Percentiles rank a stretch among this genome's conserved stretches.
These are phyloP conservation scores for Heliamphora exappendiculata DNA, from an alignment of 148 eudicot species.

Conservation along the genomic window DNA sequence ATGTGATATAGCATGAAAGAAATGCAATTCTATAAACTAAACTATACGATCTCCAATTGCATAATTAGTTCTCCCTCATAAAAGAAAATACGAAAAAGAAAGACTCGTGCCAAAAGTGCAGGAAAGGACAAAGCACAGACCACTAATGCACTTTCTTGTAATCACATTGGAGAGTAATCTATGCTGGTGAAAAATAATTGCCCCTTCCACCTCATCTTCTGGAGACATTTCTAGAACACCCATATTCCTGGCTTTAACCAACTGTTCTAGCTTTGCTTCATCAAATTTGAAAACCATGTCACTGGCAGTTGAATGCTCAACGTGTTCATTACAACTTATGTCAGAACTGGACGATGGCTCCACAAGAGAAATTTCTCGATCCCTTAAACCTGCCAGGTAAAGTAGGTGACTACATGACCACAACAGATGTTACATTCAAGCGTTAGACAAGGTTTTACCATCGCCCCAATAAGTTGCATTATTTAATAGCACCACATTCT, in stretches of 20 bases:
- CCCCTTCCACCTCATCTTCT: slow-evolving; percentile 82
- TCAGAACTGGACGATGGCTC: slow-evolving; percentile 32
- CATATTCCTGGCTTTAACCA: slow-evolving; percentile 36
- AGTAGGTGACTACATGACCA: slow-evolving; percentile 21
- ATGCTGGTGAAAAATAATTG: slow-evolving; percentile 68
- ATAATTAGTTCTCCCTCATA: neutral
- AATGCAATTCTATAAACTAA: neutral
- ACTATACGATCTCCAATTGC: neutral
- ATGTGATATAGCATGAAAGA: neutral
- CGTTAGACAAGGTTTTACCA: slow-evolving; percentile 34
- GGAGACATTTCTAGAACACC: slow-evolving; percentile 49
- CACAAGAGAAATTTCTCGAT: slow-evolving; percentile 20
- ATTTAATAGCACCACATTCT: slow-evolving; percentile 20
- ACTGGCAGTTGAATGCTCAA: slow-evolving; percentile 18
- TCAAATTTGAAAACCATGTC: slow-evolving; percentile 21
- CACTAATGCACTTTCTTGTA: slow-evolving; percentile 48
- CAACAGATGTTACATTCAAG: slow-evolving; percentile 7
- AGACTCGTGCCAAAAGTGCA: slow-evolving; percentile 4
- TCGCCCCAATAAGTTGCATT: slow-evolving; percentile 19
- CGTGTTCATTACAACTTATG: slow-evolving; percentile 23
- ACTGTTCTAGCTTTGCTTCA: slow-evolving; percentile 31
- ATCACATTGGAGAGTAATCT: slow-evolving; percentile 48
- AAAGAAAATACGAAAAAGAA: neutral
- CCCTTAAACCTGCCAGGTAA: slow-evolving; percentile 36
- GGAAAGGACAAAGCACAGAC: slow-evolving; percentile 34